phyloP scores from a whole-genome alignment of 768 basidiomycete species.

The Suillus lakei region DNA sequence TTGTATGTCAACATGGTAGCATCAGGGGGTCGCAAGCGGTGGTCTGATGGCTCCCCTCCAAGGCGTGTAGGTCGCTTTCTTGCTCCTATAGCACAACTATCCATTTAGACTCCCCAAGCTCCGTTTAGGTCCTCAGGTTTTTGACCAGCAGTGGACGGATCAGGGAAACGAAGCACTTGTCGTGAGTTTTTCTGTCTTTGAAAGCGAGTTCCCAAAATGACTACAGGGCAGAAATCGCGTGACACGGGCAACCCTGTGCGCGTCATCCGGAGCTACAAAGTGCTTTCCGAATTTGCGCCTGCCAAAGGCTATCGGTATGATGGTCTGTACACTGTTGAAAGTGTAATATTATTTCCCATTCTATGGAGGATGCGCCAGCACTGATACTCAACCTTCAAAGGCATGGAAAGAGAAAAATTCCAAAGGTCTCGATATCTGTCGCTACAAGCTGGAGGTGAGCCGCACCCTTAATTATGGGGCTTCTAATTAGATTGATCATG shows the following conservation, averaged over 20 bases:
- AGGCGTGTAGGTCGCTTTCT: constrained; percentile 26
- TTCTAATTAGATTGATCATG: neutral
- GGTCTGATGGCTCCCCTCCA: constrained; percentile 11
- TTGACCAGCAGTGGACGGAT: constrained; percentile 28
- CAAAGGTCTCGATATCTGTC: constrained; percentile 24
- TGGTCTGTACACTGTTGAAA: constrained; percentile 30
- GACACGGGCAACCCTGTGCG: constrained; percentile 24
- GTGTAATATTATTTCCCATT: constrained; percentile 17
- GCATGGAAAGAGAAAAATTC: constrained; percentile 25
- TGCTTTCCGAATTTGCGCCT: constrained; percentile 32
- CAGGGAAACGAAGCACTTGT: constrained; percentile 19
- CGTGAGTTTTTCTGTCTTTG: constrained; percentile 13
- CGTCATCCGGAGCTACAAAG: constrained; percentile 29
- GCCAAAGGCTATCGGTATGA: constrained; percentile 33
- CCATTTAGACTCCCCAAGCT: constrained; percentile 12
- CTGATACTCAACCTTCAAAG: constrained; percentile 13
- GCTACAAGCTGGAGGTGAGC: constrained; percentile 31
- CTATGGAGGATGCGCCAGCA: neutral
- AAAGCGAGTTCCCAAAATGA: neutral
- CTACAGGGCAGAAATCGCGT: constrained; percentile 23
- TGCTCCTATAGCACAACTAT: neutral
- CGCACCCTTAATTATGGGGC: neutral
- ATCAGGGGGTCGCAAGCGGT: constrained; percentile 24
- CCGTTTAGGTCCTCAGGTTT: constrained; percentile 25
- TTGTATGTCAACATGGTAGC: neutral